phyloP scores from a whole-genome alignment of 768 basidiomycete genomes.

The Suillus weaverae region DNA sequence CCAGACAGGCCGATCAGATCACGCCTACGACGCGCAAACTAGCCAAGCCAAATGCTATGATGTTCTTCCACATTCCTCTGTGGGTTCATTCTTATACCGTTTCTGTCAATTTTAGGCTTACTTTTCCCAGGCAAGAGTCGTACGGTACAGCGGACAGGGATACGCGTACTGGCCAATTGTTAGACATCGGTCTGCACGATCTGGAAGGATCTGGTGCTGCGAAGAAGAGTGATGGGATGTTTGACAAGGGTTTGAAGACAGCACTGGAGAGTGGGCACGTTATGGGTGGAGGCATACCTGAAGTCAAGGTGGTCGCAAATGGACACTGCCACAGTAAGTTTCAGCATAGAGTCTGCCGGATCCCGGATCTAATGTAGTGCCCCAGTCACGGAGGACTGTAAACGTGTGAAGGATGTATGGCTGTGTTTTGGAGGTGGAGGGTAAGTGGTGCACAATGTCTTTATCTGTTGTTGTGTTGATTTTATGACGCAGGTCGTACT shows the following conservation, averaged over 20 bases:
- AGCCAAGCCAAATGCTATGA: constrained; percentile 92
- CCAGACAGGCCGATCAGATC: constrained; percentile 59
- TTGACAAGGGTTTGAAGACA: constrained; percentile 74
- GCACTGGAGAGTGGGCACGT: constrained; percentile 71
- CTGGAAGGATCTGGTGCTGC: constrained; percentile 61
- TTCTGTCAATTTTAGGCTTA: background rate
- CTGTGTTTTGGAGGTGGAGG: constrained; percentile 88
- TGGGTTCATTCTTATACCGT: constrained; percentile 37
- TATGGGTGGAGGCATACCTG: constrained; percentile 46
- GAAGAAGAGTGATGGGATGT: constrained; percentile 78
- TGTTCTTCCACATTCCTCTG: constrained; percentile 99
- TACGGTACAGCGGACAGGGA: constrained; percentile 71
- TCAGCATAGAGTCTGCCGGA: background rate
- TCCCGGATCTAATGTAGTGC: constrained; percentile 15
- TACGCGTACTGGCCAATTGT: constrained; percentile 51
- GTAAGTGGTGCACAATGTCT: constrained; percentile 37
- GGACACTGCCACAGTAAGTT: constrained; percentile 84
- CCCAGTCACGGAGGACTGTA: constrained; percentile 85
- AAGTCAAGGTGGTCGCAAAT: constrained; percentile 88
- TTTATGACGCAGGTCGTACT: constrained; percentile 59
- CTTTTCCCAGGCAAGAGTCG: constrained; percentile 61
- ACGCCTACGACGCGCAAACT: constrained; percentile 54
- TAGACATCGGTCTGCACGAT: constrained; percentile 69
- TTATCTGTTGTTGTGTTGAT: background rate
- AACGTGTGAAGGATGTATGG: constrained; percentile 85